A percentile compares a stretch with the other conserved stretches of the same genome.
Conservation (phyloP, 192 early-diverging fungal species). For the Radiomyces spectabilis region DNA sequence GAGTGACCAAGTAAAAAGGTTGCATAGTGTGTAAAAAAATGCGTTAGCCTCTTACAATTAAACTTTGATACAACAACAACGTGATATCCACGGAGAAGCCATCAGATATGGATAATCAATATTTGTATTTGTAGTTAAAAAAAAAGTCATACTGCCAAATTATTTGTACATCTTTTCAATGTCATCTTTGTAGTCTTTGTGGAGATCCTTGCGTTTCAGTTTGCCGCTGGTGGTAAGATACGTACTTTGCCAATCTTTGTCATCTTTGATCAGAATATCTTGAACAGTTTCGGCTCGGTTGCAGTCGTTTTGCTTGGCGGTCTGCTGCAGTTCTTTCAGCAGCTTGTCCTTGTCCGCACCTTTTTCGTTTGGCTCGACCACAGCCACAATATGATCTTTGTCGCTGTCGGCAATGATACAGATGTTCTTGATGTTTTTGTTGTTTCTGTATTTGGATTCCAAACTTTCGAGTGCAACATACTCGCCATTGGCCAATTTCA, state of each 20-base stretch:
- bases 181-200: slow-evolving; percentile 19
- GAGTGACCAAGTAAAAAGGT: no score
- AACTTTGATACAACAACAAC: no score
- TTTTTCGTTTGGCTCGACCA: slow-evolving; percentile 53
- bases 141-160: not conserved
- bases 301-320: slow-evolving; percentile 46
- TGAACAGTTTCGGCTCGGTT: slow-evolving; percentile 59
- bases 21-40: no score
- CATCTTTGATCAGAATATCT: slow-evolving; percentile 40
- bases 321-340: slow-evolving; percentile 41
- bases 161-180: slow-evolving; percentile 22
- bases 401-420: slow-evolving; percentile 64
- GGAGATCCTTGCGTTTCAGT: slow-evolving; percentile 52
- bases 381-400: slow-evolving; percentile 54
- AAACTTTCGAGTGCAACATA: slow-evolving; percentile 52
- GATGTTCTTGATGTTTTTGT: slow-evolving; percentile 62
- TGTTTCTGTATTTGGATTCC: slow-evolving; percentile 67
- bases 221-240: slow-evolving; percentile 74
- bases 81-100: no score
- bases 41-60: no score
- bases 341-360: slow-evolving; percentile 37
- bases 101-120: no score
- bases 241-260: slow-evolving; percentile 63
- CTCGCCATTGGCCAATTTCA: slow-evolving; percentile 72
- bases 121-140: not conserved